Evolutionary conservation across 129 eudicot species (phyloP), one percentile per base, ranked within the genome.

Genomic region (Kitagawia praeruptora): DNA sequence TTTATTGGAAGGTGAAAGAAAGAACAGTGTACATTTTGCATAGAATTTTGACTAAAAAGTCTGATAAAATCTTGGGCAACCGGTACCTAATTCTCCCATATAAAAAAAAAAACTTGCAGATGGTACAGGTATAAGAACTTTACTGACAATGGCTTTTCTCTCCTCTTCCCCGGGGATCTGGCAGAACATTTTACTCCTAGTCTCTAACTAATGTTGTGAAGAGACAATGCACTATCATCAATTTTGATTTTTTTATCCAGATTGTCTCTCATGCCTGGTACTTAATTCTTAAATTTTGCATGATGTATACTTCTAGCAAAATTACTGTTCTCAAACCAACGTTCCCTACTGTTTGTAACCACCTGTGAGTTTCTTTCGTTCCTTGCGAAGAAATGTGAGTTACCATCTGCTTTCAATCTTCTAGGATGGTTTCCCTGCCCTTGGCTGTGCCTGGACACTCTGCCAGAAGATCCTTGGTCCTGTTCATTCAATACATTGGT

Each of bases 391-490:
- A 85, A 82, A 78, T 89, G 86, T 41, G 80, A 76, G 49, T 74
- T 39, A 79, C 82, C 88, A 83, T 86, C 93, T 13, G 88, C 54
- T 80, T 86, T 88, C 81, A 80, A 48, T 86, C 88, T 23, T 53
- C 80, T 48, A 79, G 40, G 44, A 85, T 61, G 80, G n/a, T 83
- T 88, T 23, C 82, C 75, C 81, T 73, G 85, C 51, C 31, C 21
- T 25, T 45, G 2, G 78, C 53, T 70, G 42, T 77, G 83, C 79
- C 83, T 75, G 15, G 79, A 81, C 79, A 82, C 74, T 77, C 92
- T 76, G 11, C 74, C 83, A 15, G 92, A 84, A 70, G 93, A 86
- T 75, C 86, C 83, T 13, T 80, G 37, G 78, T 86, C 85, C 82
- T 82, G 87, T 38, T 81, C 71, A 81, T 82, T 79, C 92, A 86